phyloP scores from a whole-genome alignment of 176 grass and related monocot species.

The Eragrostis curvula region DNA sequence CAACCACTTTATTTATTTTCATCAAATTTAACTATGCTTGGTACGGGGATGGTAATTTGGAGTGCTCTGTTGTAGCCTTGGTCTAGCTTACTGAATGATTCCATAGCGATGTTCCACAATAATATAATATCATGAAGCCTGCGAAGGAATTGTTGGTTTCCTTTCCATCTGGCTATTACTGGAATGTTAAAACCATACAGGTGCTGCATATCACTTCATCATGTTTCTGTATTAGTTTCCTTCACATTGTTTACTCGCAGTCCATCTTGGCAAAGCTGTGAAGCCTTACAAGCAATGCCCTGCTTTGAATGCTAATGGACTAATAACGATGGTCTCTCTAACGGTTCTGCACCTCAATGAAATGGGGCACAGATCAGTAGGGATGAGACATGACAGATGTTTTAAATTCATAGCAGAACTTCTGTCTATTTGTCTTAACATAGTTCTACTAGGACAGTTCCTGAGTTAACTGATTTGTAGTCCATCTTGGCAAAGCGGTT shows the following conservation, averaged over 20 bases:
- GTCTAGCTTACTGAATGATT: neutral
- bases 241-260: neutral
- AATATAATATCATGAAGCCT: neutral
- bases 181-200: neutral
- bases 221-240: neutral
- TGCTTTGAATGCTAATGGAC: constrained; percentile 86
- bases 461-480: neutral
- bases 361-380: constrained; percentile 43
- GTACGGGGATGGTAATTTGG: neutral
- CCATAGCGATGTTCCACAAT: neutral
- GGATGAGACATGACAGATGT: constrained; percentile 26
- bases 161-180: neutral
- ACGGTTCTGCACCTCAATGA: constrained; percentile 49
- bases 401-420: neutral
- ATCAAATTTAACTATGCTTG: neutral
- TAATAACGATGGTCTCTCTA: constrained; percentile 46
- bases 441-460: neutral
- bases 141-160: neutral
- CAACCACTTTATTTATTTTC: neutral
- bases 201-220: neutral
- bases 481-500: constrained; percentile 48
- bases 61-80: neutral
- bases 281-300: constrained; percentile 37
- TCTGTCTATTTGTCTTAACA: neutral
- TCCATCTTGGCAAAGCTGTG: constrained; percentile 73